Base-by-base conservation (phyloP, 1,284 basidiomycete genomes). In the Ustilago cynodontis region DNA sequence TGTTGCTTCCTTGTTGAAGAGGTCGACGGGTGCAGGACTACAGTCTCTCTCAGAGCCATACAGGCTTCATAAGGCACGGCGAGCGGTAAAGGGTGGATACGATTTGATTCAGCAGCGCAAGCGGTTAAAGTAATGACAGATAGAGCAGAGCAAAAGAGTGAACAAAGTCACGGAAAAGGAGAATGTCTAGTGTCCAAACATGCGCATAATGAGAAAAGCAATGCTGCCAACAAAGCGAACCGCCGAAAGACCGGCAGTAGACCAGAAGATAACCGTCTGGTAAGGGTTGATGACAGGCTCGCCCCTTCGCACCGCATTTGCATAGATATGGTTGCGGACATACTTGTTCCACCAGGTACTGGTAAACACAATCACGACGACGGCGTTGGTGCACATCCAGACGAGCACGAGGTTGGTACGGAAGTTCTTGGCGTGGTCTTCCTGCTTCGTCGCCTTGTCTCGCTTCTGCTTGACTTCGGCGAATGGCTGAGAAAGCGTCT, bases 361-460 rank as follows among this genome's bases (percentile, higher is more conserved):
- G 16, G 77, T 82, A 20, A 85, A 64, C 33, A 86, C 70, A 18
- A 70, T 75, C 35, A 85, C 70, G 9, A 74, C 77, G 9, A 83
- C 68, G 0, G 77, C 81, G 35, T 85, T 85, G 51, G 77, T 76
- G 65, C 82, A 70, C 52, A 80, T 91, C 92, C 94, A 96, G 3
- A 90, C 89, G 55, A 98, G 88, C 52, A 98, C 87, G n/a, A 95
- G 93, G 87, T 95, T 96, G 16, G 94, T 97, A 71, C 94, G 88
- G 79, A 97, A 93, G 85, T 92, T 93, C 0, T 78, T 83, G 66
- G 87, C 87, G 59, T 84, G 80, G 65, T 71, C 84, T 52, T 76
- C 77, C 65, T 83, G 82, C 47, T 68, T 68, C 22, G 72, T 74
- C 49, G 80, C 83, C 41, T 68, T 60, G 61, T 85, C 83, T 22